Percentiles rank a stretch among this genome's conserved stretches.
Evolutionary conservation across 2,329 filamentous ascomycete genomes (phyloP).

Genomic region (Penicillium paneum): DNA sequence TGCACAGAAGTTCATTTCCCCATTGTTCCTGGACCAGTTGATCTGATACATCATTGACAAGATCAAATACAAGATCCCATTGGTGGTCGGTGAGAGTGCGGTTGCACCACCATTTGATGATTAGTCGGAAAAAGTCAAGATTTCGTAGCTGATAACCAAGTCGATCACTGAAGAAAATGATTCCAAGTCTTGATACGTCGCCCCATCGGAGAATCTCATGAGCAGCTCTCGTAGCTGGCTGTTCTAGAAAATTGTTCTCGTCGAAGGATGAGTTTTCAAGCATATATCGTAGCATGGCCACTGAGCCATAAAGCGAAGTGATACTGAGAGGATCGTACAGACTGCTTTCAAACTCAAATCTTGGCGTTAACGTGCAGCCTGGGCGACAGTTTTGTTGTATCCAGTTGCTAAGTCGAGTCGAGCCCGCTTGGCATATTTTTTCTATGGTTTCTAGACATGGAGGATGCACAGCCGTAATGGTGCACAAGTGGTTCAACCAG

Average conservation of each 20-base stretch:
- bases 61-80: no score
- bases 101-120: no score
- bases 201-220: constrained; percentile 23
- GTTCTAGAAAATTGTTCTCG: constrained; percentile 12
- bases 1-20: no score
- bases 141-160: no score
- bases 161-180: no score
- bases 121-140: no score
- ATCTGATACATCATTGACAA: no score
- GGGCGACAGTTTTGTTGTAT: constrained; percentile 33
- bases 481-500: constrained; percentile 34
- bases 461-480: constrained; percentile 17
- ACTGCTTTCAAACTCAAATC: constrained; percentile 31
- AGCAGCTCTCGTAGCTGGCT: constrained; percentile 19
- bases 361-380: constrained; percentile 28
- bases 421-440: constrained; percentile 19
- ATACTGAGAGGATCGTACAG: constrained; percentile 39
- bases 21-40: no score
- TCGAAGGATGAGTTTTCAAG: constrained; percentile 22
- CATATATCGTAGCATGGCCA: constrained; percentile 30
- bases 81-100: no score
- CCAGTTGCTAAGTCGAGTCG: constrained; percentile 33
- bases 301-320: constrained; percentile 34
- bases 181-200: no score
- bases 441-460: constrained; percentile 8